These are phyloP conservation scores for Hymenoscyphus repandus DNA, from an alignment of 2,329 filamentous ascomycete genomes.

Conservation along the genomic window DNA sequence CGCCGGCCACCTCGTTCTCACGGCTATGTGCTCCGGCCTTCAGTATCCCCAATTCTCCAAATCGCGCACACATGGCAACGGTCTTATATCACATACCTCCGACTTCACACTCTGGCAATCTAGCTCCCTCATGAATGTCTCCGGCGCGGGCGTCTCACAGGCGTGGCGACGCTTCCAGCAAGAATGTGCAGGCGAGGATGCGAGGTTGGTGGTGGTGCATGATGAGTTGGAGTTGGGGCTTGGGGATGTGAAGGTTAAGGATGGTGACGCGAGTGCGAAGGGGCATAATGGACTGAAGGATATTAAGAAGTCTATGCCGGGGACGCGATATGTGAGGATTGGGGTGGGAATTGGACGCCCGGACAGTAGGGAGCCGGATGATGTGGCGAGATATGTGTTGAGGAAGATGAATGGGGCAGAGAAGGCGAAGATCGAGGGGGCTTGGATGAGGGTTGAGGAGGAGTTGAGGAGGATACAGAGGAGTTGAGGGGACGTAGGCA, in stretches of 20 bases:
- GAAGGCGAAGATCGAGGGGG: conserved; percentile 24
- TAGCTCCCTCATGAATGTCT: conserved; percentile 77
- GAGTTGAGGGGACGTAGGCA: neutral
- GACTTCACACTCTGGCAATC: conserved; percentile 69
- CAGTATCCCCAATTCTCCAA: conserved; percentile 42
- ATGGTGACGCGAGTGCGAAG: conserved; percentile 57
- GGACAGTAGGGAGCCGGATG: conserved; percentile 55
- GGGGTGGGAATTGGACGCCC: conserved; percentile 88
- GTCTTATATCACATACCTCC: conserved; percentile 41
- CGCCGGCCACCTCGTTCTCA: conserved; percentile 75
- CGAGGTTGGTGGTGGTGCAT: conserved; percentile 71
- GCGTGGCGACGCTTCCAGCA: conserved; percentile 57
- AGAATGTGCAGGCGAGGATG: conserved; percentile 33
- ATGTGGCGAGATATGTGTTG: conserved; percentile 75
- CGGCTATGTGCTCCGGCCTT: conserved; percentile 40
- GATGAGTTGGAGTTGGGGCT: conserved; percentile 77
- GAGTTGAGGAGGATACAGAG: conserved; percentile 23
- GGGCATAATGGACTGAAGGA: conserved; percentile 76
- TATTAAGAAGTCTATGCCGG: conserved; percentile 46
- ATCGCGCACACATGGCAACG: conserved; percentile 41
- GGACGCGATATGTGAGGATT: conserved; percentile 50
- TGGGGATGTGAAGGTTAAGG: conserved; percentile 60
- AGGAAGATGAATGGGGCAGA: conserved; percentile 31
- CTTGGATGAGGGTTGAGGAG: conserved; percentile 22
- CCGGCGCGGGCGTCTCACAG: conserved; percentile 62